These are phyloP conservation scores for Capsicum chinense DNA, from an alignment of 257 asterid genomes.

Conservation along the genomic window DNA sequence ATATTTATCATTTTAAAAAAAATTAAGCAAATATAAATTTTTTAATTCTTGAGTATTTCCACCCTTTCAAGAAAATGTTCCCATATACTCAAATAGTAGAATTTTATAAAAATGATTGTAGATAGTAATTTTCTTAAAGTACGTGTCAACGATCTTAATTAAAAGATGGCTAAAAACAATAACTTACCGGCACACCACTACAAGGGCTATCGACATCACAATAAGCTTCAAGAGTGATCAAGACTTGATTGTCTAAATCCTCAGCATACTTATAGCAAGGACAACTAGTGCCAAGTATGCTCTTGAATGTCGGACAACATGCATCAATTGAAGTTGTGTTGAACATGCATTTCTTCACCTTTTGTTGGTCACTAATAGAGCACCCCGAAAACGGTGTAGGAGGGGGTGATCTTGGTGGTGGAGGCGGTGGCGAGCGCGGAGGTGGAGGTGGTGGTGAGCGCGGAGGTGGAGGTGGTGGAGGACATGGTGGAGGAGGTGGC, in stretches of 20 bases:
- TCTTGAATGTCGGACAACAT: background rate
- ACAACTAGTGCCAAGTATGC: background rate
- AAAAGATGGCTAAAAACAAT: too few species aligned
- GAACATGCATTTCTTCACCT: background rate
- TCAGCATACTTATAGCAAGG: background rate
- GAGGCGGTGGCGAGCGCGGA: background rate
- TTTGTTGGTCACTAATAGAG: background rate
- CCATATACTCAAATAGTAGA: too few species aligned
- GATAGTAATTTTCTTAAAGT: background rate
- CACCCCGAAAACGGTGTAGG: background rate
- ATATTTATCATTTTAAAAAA: too few species aligned
- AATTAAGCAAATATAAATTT: too few species aligned
- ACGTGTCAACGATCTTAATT: background rate
- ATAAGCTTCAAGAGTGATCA: background rate
- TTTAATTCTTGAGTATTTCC: too few species aligned
- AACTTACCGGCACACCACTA: background rate
- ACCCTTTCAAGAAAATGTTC: too few species aligned
- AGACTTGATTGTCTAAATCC: background rate
- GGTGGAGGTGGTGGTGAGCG: background rate
- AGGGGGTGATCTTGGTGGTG: background rate
- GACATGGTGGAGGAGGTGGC: background rate
- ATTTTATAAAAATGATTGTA: too few species aligned
- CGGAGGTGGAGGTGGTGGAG: background rate
- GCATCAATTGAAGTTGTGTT: background rate
- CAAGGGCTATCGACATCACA: background rate